Evolutionary conservation across 495 filamentous ascomycete genomes (phyloP), one percentile per base, ranked within the genome.

Genomic region (Xylaria acuta): DNA sequence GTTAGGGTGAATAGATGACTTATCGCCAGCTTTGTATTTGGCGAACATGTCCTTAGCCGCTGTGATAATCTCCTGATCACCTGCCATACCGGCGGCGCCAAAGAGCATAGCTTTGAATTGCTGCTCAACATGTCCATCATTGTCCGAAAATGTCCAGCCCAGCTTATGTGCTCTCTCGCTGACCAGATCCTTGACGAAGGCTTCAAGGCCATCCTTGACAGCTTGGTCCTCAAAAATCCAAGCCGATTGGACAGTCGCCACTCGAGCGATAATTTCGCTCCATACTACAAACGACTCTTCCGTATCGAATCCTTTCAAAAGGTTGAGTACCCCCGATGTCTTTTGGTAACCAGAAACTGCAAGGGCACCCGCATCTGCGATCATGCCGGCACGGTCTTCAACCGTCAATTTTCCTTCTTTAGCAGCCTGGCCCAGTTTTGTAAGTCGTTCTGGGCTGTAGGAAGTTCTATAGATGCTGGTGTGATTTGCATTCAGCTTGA

Each of bases 241-340:
- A 30, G 95, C 92, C 38, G 86, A 86, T 71, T 94, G 92, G 43
- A 98, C 87, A 25, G 88, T 85, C 3, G 88, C 88, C 73, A 98
- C 88, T 45, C 94, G 90, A 18, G 90, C 85, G 45, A 94, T 86
- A 67, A 98, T 92, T 84, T 98, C 94, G 74, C 92, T 92, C 96
- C 96, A 98, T 27, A 98, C 96, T 38, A 98, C 91, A 74, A 94
- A 98, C 74, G 96, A 93, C 9, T 89, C 83, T 83, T 99, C 96
- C 54, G 84, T 87, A 78, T 91, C 89, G 80, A 99, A 96, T 54
- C 92, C 90, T 76, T 95, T 90, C 67, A 99, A 85, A 5, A 99
- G 88, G 64, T 91, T 94, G 22, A 99, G 84, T 66, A 97, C 85
- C 18, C 93, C 94, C 20, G 95, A 97, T 5, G 96, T 97, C 80